Conservation (phyloP, 1,284 basidiomycete species). For the Ceratobasidium sp. region DNA sequence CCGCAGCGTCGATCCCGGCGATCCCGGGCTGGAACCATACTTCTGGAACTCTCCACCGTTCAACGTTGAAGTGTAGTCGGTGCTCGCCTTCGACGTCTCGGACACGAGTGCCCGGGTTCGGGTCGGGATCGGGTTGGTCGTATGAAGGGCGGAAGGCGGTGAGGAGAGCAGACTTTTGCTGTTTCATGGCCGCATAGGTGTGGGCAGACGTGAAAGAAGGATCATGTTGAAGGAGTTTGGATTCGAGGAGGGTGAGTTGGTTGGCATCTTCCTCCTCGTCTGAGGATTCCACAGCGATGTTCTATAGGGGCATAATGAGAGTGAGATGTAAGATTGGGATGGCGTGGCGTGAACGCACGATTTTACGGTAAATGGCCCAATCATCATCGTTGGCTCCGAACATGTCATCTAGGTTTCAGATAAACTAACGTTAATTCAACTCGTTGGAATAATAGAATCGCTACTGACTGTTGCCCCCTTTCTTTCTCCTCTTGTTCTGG, state of each 20-base stretch:
- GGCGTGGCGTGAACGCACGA: conserved; percentile 67
- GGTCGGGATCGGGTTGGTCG: conserved; percentile 67
- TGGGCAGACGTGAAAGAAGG: conserved; percentile 85
- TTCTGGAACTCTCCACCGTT: conserved; percentile 93
- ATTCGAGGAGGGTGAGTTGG: conserved; percentile 82
- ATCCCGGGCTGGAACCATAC: conserved; percentile 93
- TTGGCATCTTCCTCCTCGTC: conserved; percentile 94
- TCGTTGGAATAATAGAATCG: conserved; percentile 25
- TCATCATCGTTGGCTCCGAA: conserved; percentile 97
- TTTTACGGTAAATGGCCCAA: conserved; percentile 98
- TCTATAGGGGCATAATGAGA: conserved; percentile 65
- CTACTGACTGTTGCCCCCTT: conserved; percentile 76
- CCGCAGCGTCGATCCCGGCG: conserved; percentile 96
- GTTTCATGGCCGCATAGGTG: conserved; percentile 83
- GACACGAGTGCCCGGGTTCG: conserved; percentile 31
- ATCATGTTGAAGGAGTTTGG: conserved; percentile 85
- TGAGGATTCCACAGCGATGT: conserved; percentile 87
- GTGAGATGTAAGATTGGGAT: background rate
- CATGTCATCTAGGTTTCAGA: conserved; percentile 78
- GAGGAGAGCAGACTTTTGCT: conserved; percentile 85
- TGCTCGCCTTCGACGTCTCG: conserved; percentile 68
- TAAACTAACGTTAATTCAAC: background rate
- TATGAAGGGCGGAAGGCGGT: conserved; percentile 85
- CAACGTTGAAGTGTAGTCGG: conserved; percentile 93
- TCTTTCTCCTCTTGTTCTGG: conserved; percentile 83